A percentile compares a stretch with the other conserved stretches of the same genome.
phyloP scores from a whole-genome alignment of 169 alveolate species.

The Eimeria maxima region DNA sequence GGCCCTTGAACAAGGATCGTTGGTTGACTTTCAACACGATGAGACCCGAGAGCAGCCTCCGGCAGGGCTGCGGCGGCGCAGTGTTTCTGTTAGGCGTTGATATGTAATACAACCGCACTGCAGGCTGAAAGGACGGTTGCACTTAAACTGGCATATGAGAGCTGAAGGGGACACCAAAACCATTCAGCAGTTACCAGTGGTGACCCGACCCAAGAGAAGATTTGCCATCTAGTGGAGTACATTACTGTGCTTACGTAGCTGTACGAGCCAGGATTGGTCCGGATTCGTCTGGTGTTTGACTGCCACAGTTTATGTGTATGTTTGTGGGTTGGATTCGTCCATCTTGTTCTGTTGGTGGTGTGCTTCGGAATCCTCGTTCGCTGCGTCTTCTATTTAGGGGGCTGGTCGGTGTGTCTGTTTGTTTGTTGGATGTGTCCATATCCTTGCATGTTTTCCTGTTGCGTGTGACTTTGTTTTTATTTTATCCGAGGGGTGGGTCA shows the following conservation, averaged over 20 bases:
- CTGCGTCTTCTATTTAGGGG: background rate
- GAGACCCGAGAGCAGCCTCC: background rate
- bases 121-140: background rate
- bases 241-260: background rate
- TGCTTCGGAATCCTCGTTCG: background rate
- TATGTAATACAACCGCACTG: background rate
- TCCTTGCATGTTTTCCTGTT: background rate
- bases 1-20: background rate
- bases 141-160: background rate
- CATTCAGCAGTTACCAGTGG: background rate
- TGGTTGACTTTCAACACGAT: background rate
- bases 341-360: background rate
- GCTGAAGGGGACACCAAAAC: background rate
- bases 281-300: too few relatives aligned
- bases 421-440: background rate
- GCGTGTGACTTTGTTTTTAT: too few relatives aligned
- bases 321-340: too few relatives aligned
- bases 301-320: too few relatives aligned
- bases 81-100: background rate
- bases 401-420: background rate
- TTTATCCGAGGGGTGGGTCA: background rate
- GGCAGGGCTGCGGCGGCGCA: background rate
- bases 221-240: background rate
- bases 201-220: background rate
- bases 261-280: too few relatives aligned